phyloP scores from a whole-genome alignment of 805 yeast genomes.

The Nakazawaea ishiwadae region DNA sequence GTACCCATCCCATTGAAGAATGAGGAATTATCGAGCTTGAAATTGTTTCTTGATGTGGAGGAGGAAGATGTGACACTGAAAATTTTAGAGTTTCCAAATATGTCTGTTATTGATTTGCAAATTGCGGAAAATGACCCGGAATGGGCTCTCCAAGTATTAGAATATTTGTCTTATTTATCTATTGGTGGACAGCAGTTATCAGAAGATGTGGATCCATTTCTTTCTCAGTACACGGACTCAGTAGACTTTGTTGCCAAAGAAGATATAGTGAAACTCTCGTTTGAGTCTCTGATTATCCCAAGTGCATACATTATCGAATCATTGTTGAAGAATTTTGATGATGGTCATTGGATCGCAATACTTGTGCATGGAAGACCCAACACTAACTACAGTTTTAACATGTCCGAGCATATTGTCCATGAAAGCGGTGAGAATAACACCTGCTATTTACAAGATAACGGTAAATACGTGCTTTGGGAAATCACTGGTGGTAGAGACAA shows the following conservation, averaged over 20 bases:
- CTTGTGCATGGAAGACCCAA: constrained; percentile 25
- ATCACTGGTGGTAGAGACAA: constrained; percentile 24
- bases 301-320: constrained; percentile 3
- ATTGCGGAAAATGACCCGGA: constrained; percentile 16
- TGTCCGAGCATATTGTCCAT: constrained; percentile 22
- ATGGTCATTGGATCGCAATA: constrained; percentile 21
- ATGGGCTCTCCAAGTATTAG: constrained; percentile 20
- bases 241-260: constrained; percentile 9
- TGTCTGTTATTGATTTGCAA: neutral
- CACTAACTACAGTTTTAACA: constrained; percentile 21
- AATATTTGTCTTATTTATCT: constrained; percentile 26
- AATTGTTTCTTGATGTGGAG: neutral
- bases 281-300: constrained; percentile 19
- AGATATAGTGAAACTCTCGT: constrained; percentile 14
- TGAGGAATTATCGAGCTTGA: constrained; percentile 38
- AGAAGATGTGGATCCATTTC: constrained; percentile 17
- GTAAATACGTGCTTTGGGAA: constrained; percentile 24
- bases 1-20: constrained; percentile 86
- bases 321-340: neutral
- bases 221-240: constrained; percentile 21
- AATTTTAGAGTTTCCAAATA: neutral
- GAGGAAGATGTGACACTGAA: neutral
- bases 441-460: constrained; percentile 16
- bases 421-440: constrained; percentile 26
- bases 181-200: constrained; percentile 22